Evolutionary conservation across 2,329 filamentous ascomycete species (phyloP).

Genomic region (Fusarium dlaminii): DNA sequence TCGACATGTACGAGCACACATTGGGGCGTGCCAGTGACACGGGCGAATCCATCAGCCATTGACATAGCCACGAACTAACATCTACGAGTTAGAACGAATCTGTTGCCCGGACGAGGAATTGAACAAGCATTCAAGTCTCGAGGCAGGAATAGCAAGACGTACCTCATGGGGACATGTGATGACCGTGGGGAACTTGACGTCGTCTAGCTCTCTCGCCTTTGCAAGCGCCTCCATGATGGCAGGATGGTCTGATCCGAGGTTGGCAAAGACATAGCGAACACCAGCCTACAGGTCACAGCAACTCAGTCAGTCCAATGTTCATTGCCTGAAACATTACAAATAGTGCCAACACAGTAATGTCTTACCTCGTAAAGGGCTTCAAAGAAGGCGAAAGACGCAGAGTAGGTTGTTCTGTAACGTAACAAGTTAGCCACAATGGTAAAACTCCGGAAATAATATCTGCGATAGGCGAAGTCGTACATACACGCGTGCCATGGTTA

Average conservation of each 20-base stretch:
- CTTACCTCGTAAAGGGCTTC: not conserved
- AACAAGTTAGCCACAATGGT: not conserved
- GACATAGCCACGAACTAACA: conserved; percentile 80
- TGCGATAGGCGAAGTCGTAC: fast-evolving
- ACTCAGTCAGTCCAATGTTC: not conserved
- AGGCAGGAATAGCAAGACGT: not conserved
- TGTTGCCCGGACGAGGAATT: not conserved
- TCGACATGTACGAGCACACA: conserved; percentile 83
- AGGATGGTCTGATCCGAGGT: conserved; percentile 75
- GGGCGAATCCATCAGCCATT: conserved; percentile 82
- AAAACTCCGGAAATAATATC: too few relatives aligned
- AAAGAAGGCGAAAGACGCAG: not conserved
- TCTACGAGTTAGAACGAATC: not conserved
- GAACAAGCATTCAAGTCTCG: not conserved
- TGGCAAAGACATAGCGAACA: conserved; percentile 67
- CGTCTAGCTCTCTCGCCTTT: conserved; percentile 64
- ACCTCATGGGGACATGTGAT: conserved; percentile 14
- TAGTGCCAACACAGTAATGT: not conserved
- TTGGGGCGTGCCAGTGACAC: conserved; percentile 75
- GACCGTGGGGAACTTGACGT: not conserved
- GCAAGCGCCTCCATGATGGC: conserved; percentile 82
- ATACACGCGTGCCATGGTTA: not conserved
- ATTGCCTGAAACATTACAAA: too few relatives aligned
- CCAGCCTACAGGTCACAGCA: conserved; percentile 50
- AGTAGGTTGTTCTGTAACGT: not conserved